A percentile compares a stretch with the other conserved stretches of the same genome.
phyloP scores from a whole-genome alignment of 441 rosid species.

The Populus hybrid region DNA sequence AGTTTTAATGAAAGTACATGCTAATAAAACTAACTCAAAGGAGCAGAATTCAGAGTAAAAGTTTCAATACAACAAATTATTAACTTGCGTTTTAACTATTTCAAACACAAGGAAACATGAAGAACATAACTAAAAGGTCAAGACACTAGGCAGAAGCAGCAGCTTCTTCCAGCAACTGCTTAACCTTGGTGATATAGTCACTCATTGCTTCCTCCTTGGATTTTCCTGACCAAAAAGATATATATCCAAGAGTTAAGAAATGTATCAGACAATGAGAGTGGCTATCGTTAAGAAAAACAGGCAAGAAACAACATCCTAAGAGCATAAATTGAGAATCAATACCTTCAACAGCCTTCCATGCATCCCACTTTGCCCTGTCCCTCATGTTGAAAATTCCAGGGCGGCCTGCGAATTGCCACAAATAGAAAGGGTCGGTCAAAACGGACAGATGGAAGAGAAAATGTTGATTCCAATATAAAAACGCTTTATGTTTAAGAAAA shows the following conservation, averaged over 20 bases:
- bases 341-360: slow-evolving; percentile 98
- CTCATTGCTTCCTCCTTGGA: slow-evolving; percentile 77
- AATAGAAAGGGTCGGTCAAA: not conserved
- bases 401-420: slow-evolving; percentile 43
- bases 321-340: not conserved
- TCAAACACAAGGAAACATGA: not conserved
- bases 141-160: slow-evolving; percentile 21
- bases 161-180: slow-evolving; percentile 55
- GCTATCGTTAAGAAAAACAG: not conserved
- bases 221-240: slow-evolving; percentile 47
- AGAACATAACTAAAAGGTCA: not conserved
- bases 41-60: not conserved
- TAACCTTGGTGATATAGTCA: slow-evolving; percentile 83
- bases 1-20: not conserved
- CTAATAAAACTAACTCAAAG: not conserved
- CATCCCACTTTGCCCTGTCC: slow-evolving; percentile 94
- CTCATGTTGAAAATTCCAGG: slow-evolving; percentile 79
- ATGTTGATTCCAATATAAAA: not conserved
- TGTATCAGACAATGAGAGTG: not conserved
- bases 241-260: not conserved
- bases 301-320: not conserved
- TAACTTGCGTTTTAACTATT: not conserved
- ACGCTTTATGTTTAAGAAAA: not conserved
- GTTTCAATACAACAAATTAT: slow-evolving; percentile 5
- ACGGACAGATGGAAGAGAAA: no score